Conservation (phyloP, 2,329 filamentous ascomycete genomes). For the Dactylellina parvicollis region DNA sequence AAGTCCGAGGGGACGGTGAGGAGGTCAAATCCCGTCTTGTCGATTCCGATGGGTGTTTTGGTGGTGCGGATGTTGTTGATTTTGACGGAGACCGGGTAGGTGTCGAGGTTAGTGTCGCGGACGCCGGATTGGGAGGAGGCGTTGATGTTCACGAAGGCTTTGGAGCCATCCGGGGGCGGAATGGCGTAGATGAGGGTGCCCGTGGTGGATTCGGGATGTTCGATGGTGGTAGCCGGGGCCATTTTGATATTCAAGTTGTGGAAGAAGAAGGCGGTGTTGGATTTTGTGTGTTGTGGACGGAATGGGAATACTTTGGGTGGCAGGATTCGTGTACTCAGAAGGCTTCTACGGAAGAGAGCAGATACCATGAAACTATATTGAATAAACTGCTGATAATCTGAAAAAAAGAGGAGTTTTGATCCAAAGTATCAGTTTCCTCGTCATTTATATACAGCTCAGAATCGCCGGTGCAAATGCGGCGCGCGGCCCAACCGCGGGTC, state of each 20-base stretch:
- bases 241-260: conserved; percentile 15
- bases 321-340: conserved; percentile 17
- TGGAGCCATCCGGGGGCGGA: conserved; percentile 69
- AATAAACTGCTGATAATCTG: not conserved
- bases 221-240: conserved; percentile 70
- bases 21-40: conserved; percentile 78
- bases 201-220: conserved; percentile 65
- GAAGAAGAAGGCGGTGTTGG: not conserved
- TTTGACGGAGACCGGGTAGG: conserved; percentile 65
- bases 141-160: conserved; percentile 75
- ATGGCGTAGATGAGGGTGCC: conserved; percentile 67
- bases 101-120: conserved; percentile 73
- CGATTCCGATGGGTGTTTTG: conserved; percentile 73
- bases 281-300: not conserved
- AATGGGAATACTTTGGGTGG: not conserved
- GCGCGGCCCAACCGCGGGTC: conserved; percentile 16
- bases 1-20: conserved; percentile 69
- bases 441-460: conserved; percentile 13
- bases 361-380: conserved; percentile 9
- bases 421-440: not conserved
- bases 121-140: conserved; percentile 68
- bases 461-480: conserved; percentile 1
- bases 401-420: not conserved
- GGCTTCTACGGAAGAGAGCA: conserved; percentile 18
- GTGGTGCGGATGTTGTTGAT: conserved; percentile 79